A percentile compares a stretch with the other conserved stretches of the same genome.
phyloP scores from a whole-genome alignment of 176 grass and related monocot genomes.

The Aegilops speltoides region DNA sequence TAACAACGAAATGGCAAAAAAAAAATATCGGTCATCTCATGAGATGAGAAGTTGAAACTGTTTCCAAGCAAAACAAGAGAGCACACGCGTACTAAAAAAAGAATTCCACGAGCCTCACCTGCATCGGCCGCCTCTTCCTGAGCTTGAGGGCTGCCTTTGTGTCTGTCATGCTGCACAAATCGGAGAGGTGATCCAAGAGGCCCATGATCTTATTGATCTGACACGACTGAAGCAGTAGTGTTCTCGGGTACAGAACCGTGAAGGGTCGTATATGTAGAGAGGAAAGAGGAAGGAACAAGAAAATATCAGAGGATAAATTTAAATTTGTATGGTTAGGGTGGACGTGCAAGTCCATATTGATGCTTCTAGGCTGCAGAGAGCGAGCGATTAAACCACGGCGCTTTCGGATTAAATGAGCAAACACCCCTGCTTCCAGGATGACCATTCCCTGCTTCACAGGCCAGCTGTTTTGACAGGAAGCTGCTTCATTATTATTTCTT shows the following conservation, averaged over 20 bases:
- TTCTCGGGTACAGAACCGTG: not conserved
- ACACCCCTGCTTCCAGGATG: conserved; percentile 25
- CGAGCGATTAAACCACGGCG: not conserved
- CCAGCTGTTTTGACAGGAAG: conserved; percentile 18
- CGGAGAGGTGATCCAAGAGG: conserved; percentile 54
- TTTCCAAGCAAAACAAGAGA: not conserved
- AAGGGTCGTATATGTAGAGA: not conserved
- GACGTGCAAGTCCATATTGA: conserved; percentile 4
- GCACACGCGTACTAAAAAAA: not conserved
- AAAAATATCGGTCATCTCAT: not conserved
- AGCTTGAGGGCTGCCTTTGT: conserved; percentile 62
- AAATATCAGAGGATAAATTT: not conserved
- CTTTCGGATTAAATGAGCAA: conserved; percentile 37
- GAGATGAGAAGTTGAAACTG: not conserved
- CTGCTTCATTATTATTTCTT: not conserved
- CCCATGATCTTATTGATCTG: conserved; percentile 44
- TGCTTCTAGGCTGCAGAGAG: conserved; percentile 2
- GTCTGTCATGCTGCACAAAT: conserved; percentile 60
- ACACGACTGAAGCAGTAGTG: not conserved
- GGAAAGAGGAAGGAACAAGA: not conserved
- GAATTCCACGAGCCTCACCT: conserved; percentile 47
- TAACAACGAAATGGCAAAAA: not conserved
- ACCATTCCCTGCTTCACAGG: conserved; percentile 20
- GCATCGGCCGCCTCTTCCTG: conserved; percentile 69
- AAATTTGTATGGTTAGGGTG: conserved; percentile 39